phyloP scores from a whole-genome alignment of 192 early-diverging fungal genomes.

The Rhizoclosmatium globosum region DNA sequence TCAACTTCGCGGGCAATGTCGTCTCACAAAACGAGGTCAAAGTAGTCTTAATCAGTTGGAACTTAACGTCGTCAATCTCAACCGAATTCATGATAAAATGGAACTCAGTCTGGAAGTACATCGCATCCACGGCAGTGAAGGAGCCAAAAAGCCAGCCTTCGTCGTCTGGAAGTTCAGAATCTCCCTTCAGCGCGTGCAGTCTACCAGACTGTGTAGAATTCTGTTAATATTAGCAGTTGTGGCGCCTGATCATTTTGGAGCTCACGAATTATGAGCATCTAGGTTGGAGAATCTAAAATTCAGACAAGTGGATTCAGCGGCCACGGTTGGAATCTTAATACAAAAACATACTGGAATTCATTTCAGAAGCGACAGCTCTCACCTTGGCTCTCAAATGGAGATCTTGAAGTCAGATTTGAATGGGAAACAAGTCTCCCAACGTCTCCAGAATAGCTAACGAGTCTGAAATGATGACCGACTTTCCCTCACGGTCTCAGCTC shows the following conservation, averaged over 20 bases:
- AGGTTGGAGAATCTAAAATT: background rate
- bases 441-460: conserved; percentile 32
- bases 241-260: background rate
- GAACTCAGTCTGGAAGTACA: conserved; percentile 17
- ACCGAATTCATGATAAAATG: conserved; percentile 22
- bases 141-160: conserved; percentile 30
- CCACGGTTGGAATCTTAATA: conserved; percentile 15
- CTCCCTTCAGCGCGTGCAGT: background rate
- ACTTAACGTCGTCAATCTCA: conserved; percentile 9
- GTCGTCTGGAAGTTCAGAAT: background rate
- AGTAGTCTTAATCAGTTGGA: conserved; percentile 19
- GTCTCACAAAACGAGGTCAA: conserved; percentile 12
- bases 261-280: background rate
- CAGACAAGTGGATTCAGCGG: background rate
- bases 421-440: conserved; percentile 13
- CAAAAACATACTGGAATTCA: too few relatives aligned
- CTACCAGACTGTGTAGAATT: conserved; percentile 3
- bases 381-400: too few relatives aligned
- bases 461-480: conserved; percentile 1
- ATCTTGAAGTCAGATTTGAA: too few relatives aligned
- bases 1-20: conserved; percentile 15
- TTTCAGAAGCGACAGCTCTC: conserved; percentile 8
- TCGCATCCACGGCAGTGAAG: conserved; percentile 24
- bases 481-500: background rate
- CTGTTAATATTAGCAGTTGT: background rate